Evolutionary conservation across 345 rosid species (phyloP).

Genomic region (Kernera saxatilis): DNA sequence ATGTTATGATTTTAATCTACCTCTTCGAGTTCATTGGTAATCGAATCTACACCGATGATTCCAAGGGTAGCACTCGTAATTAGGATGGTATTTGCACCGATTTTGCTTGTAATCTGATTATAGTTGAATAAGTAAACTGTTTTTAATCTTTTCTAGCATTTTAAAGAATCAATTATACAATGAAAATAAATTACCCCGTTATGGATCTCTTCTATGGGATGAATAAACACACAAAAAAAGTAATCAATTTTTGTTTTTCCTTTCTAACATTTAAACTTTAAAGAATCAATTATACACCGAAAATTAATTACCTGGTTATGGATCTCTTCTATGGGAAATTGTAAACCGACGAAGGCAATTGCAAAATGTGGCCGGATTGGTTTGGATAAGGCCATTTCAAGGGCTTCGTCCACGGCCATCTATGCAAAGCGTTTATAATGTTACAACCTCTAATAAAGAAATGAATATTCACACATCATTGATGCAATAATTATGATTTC

Average conservation of each 20-base stretch:
- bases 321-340: not conserved
- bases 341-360: slow-evolving; percentile 33
- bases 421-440: not conserved
- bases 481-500: not conserved
- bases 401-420: slow-evolving; percentile 47
- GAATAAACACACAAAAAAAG: no score
- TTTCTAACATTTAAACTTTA: not conserved
- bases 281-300: not conserved
- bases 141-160: no score
- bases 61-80: slow-evolving; percentile 41
- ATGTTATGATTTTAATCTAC: not conserved
- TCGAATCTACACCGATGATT: slow-evolving; percentile 47
- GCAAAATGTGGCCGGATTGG: slow-evolving; percentile 69
- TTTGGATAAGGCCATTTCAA: slow-evolving; percentile 43
- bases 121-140: no score
- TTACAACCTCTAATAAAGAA: not conserved
- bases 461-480: not conserved
- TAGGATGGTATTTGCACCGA: slow-evolving; percentile 47
- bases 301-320: slow-evolving; percentile 27
- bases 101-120: slow-evolving; percentile 32
- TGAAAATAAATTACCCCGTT: no score
- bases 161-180: no score
- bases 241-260: no score
- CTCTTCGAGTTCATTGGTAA: slow-evolving; percentile 35
- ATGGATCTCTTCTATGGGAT: no score